Conservation (phyloP, 768 basidiomycete species). For the Hirschioporus abietinus region DNA sequence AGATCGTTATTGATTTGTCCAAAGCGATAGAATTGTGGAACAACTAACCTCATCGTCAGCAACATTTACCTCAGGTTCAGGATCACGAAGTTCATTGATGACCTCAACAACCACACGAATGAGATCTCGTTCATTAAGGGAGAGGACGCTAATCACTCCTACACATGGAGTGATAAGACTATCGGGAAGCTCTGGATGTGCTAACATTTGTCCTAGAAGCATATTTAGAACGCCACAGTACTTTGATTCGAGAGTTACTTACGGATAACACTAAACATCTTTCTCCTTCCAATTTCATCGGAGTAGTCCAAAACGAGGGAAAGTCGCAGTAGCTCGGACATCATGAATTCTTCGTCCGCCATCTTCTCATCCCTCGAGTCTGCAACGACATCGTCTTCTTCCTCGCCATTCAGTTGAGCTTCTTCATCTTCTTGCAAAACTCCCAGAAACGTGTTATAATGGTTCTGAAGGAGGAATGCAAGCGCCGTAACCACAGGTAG, state of each 20-base stretch:
- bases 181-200: slow-evolving; percentile 37
- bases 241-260: slow-evolving; percentile 17
- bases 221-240: neutral
- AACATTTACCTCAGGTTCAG: slow-evolving; percentile 13
- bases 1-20: slow-evolving; percentile 5
- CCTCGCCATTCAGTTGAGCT: slow-evolving; percentile 13
- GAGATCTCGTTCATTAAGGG: slow-evolving; percentile 40
- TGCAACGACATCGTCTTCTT: slow-evolving; percentile 19
- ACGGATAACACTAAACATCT: slow-evolving; percentile 48
- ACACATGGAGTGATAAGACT: slow-evolving; percentile 38
- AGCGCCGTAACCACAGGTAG: slow-evolving; percentile 45
- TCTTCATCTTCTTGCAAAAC: slow-evolving; percentile 26
- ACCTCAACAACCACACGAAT: slow-evolving; percentile 48
- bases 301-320: slow-evolving; percentile 42
- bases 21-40: neutral
- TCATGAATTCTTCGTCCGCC: slow-evolving; percentile 29
- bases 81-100: slow-evolving; percentile 39
- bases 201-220: slow-evolving; percentile 41
- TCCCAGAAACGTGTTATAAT: slow-evolving; percentile 37
- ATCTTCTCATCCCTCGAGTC: slow-evolving; percentile 19
- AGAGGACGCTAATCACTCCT: slow-evolving; percentile 41
- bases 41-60: slow-evolving; percentile 14
- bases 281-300: slow-evolving; percentile 47
- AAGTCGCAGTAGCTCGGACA: slow-evolving; percentile 39
- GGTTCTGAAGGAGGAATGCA: slow-evolving; percentile 39